A percentile compares a stretch with the other conserved stretches of the same genome.
Evolutionary conservation across 345 rosid species (phyloP).

Genomic region (Sonneratia alba): DNA sequence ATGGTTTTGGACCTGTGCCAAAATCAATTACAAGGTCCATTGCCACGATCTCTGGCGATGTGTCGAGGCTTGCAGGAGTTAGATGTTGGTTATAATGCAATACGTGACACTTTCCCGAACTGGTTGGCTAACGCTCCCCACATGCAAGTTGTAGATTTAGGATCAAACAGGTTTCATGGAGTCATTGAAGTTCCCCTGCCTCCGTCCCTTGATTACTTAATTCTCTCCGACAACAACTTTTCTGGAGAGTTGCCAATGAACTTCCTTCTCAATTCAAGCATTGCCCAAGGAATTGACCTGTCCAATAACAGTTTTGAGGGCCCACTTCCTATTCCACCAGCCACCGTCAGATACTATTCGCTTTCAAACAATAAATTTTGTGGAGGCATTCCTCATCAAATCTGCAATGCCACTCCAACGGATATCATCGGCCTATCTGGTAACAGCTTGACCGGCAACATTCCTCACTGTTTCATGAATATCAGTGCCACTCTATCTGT

Average conservation of each 20-base stretch:
- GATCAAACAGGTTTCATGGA: slow-evolving; percentile 15
- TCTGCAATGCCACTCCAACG: slow-evolving; percentile 8
- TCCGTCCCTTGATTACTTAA: not conserved
- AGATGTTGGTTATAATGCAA: slow-evolving; percentile 3
- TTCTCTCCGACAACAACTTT: not conserved
- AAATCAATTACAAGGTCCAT: slow-evolving; percentile 12
- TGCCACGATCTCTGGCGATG: slow-evolving; percentile 16
- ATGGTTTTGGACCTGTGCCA: not conserved
- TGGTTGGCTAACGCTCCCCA: not conserved
- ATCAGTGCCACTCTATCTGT: not conserved
- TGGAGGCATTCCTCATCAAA: slow-evolving; percentile 15
- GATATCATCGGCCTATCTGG: slow-evolving; percentile 5
- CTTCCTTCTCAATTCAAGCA: not conserved
- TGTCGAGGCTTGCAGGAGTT: not conserved
- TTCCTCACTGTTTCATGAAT: slow-evolving; percentile 17
- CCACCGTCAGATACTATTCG: not conserved
- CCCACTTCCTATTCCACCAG: not conserved
- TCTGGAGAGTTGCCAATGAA: not conserved
- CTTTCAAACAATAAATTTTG: slow-evolving; percentile 10
- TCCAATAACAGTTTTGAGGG: not conserved
- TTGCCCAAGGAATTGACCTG: not conserved
- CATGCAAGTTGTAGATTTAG: slow-evolving; percentile 11
- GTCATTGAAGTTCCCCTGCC: slow-evolving; percentile 7
- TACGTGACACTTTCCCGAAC: slow-evolving; percentile 13
- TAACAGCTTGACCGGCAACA: slow-evolving; percentile 16